A percentile compares a stretch with the other conserved stretches of the same genome.
Conservation (phyloP, 2,329 filamentous ascomycete species). For the Colletotrichum somersetense region DNA sequence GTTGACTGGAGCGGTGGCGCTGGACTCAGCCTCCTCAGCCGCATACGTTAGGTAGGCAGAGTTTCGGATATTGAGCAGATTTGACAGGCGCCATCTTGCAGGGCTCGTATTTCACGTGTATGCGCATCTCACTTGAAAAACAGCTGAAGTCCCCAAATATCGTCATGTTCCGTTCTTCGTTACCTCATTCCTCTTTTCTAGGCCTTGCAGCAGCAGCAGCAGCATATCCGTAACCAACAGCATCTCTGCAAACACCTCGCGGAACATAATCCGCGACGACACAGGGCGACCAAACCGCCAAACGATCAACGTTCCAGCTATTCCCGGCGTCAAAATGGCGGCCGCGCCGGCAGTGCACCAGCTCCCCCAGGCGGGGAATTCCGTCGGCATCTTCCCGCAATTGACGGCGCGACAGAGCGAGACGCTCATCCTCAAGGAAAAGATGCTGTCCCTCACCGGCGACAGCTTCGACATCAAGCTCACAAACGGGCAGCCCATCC, state of each 20-base stretch:
- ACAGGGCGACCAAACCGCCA: neutral
- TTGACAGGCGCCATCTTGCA: neutral
- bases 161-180: neutral
- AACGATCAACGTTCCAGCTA: too few species aligned
- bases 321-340: neutral
- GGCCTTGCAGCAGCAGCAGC: neutral
- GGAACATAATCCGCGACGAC: neutral
- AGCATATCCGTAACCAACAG: neutral
- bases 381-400: conserved; percentile 56
- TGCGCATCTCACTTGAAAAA: neutral
- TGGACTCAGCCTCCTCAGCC: conserved; percentile 9
- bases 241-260: neutral
- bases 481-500: conserved; percentile 63
- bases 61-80: neutral
- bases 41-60: conserved; percentile 1
- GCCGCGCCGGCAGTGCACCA: conserved; percentile 6
- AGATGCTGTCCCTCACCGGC: conserved; percentile 70
- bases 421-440: conserved; percentile 71
- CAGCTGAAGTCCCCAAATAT: neutral
- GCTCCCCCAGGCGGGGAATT: conserved; percentile 49
- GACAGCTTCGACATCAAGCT: conserved; percentile 75
- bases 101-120: neutral
- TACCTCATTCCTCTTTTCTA: too few species aligned
- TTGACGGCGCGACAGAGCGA: conserved; percentile 55
- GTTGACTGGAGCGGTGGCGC: neutral